Percentiles rank a stretch among this genome's conserved stretches.
Conservation (phyloP, 495 filamentous ascomycete species). For the Sordaria brevicollis region DNA sequence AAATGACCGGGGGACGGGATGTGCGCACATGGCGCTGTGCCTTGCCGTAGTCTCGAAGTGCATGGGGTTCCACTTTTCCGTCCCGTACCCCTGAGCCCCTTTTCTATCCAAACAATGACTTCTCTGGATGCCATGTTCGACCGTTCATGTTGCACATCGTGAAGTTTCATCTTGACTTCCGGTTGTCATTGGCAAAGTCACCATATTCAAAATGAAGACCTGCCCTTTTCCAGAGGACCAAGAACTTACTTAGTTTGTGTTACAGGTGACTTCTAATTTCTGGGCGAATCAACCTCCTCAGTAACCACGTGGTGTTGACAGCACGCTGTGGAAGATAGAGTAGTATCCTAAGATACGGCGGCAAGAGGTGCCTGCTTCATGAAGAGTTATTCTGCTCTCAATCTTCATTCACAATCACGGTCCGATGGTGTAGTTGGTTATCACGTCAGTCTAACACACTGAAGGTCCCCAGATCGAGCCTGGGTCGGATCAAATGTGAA, state of each 20-base stretch:
- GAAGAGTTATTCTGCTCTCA: accelerated
- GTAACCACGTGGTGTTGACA: neutral
- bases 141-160: neutral
- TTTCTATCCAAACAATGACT: neutral
- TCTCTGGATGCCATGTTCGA: too few species aligned
- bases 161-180: neutral
- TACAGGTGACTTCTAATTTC: too few species aligned
- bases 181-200: neutral
- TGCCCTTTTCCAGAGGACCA: too few species aligned
- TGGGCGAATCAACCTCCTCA: neutral
- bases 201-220: neutral
- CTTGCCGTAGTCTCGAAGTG: neutral
- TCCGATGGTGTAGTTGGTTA: neutral
- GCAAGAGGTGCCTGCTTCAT: neutral
- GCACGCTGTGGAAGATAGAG: neutral
- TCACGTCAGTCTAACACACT: neutral
- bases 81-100: neutral
- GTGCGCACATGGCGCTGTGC: neutral
- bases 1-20: neutral
- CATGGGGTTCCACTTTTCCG: neutral
- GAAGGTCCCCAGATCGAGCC: neutral
- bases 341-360: neutral
- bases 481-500: neutral
- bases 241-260: too few species aligned
- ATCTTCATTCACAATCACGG: neutral